Evolutionary conservation across 192 early-diverging fungal genomes (phyloP).

Genomic region (Gryganskiella cystojenkinii): DNA sequence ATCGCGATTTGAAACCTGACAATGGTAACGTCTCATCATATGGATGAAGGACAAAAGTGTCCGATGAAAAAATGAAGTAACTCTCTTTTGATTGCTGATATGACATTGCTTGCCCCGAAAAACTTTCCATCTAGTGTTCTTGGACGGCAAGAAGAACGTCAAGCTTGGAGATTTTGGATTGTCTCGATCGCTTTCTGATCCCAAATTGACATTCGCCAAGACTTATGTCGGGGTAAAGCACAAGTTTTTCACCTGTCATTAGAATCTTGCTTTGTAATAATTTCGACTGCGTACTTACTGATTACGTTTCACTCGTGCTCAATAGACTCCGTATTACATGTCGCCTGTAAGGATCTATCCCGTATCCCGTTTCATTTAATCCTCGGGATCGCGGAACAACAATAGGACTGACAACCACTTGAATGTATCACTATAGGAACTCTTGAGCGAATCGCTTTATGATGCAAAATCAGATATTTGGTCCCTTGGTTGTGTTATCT

Average conservation of each 20-base stretch:
- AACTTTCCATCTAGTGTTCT: constrained; percentile 62
- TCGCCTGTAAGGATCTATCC: constrained; percentile 63
- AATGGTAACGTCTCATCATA: constrained; percentile 60
- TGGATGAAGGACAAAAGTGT: no score
- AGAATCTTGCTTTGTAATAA: not conserved
- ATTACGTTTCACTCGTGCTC: not conserved
- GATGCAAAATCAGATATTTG: constrained; percentile 81
- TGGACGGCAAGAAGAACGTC: constrained; percentile 72
- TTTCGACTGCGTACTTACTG: not conserved
- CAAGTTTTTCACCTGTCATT: not conserved
- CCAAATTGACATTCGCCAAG: constrained; percentile 72
- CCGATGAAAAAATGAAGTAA: no score
- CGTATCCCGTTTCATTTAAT: not conserved
- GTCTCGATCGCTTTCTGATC: constrained; percentile 66
- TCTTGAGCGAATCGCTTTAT: constrained; percentile 73
- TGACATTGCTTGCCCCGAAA: no score
- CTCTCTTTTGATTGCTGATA: no score
- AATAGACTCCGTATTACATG: constrained; percentile 82
- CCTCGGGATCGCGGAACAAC: not conserved
- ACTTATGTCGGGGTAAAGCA: constrained; percentile 76
- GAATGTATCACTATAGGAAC: constrained; percentile 54
- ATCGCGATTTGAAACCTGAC: constrained; percentile 82
- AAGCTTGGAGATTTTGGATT: constrained; percentile 86
- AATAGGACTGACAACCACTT: not conserved
- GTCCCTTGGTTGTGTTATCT: constrained; percentile 80